Evolutionary conservation across 352 stramenopile genomes (phyloP), one percentile per base, ranked within the genome.

Genomic region (Globisporangium megalacanthum): DNA sequence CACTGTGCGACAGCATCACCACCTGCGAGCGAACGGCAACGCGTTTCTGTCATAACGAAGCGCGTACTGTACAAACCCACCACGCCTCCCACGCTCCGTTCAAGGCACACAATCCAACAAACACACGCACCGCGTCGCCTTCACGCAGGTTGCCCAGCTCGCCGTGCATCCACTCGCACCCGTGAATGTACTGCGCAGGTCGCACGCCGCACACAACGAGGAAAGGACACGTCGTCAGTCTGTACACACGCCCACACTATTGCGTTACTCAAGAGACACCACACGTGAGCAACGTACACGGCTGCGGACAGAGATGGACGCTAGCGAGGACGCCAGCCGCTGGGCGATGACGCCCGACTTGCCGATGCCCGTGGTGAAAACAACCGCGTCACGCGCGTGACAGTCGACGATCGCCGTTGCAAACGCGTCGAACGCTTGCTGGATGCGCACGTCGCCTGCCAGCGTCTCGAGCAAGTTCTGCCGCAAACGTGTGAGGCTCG

Each of bases 321-420:
- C 70, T 4, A 94, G 54, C 14, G 81, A 87, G 4, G 82, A 88
- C 9, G 82, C 84, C 19, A 94, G 67, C 20, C 84, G 70, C 17
- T 69, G 75, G 22, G 81, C 84, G 2, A 94, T 81, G 19, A 88
- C 80, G 19, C 76, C 81, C 3, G 84, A 94, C 62, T 94, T 94
- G 62, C 84, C 84, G 17, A 94, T 87, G 17, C 84, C 84, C 6
- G 79, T 91, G 25, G 86, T 68, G 57, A 79, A 91, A 20, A 94
- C 63, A 14, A 70, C 65, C 15, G 68, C 59, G 41, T 72, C 58
- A 22, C 85, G 63, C 19, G 75, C 59, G 6, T 75, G 68, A 22
- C 79, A 89, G n/a, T 71, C 56, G 52, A 75, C 46, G 5, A 94
- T 41, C 3, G 61, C 58, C 51, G 55, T 51, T 9, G 83, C 53